Percentiles rank a stretch among this genome's conserved stretches.
phyloP scores from a whole-genome alignment of 2,329 filamentous ascomycete genomes.

The Dactylellina cionopaga region DNA sequence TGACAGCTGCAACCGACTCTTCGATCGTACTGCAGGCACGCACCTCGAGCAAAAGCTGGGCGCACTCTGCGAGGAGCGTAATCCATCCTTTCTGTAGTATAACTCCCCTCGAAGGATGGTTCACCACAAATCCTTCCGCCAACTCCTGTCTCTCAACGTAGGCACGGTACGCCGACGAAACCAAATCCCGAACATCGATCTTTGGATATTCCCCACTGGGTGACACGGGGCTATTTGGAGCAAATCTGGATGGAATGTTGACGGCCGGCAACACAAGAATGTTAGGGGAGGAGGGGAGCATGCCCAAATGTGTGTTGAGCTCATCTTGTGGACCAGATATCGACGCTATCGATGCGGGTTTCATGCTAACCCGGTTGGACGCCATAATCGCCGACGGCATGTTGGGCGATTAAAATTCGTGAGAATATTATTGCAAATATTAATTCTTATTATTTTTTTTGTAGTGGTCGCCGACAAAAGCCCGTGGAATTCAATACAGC shows the following conservation, averaged over 20 bases:
- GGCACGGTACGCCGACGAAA: conserved; percentile 34
- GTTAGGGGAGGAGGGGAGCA: conserved; percentile 49
- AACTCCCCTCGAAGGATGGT: conserved; percentile 49
- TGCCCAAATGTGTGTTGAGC: conserved; percentile 50
- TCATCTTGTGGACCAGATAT: conserved; percentile 51
- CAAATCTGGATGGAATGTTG: conserved; percentile 30
- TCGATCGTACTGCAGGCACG: conserved; percentile 27
- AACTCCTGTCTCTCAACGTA: conserved; percentile 42
- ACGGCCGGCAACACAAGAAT: conserved; percentile 49
- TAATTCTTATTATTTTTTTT: conserved; percentile 1
- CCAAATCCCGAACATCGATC: conserved; percentile 44
- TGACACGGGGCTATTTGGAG: conserved; percentile 37
- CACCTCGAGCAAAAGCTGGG: conserved; percentile 35
- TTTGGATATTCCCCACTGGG: conserved; percentile 33
- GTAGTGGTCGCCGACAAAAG: conserved; percentile 9
- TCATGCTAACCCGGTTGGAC: conserved; percentile 46
- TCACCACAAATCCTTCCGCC: conserved; percentile 50
- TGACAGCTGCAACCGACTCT: conserved; percentile 42
- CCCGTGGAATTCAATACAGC: not conserved
- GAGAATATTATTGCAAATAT: not conserved
- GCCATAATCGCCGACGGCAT: conserved; percentile 39
- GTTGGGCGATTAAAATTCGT: conserved; percentile 8
- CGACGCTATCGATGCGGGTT: conserved; percentile 49
- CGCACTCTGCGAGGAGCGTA: conserved; percentile 43
- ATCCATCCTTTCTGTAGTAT: conserved; percentile 52